Evolutionary conservation across 306 rosid genomes (phyloP), one percentile per base, ranked within the genome.

Genomic region (Carpinus viminea): DNA sequence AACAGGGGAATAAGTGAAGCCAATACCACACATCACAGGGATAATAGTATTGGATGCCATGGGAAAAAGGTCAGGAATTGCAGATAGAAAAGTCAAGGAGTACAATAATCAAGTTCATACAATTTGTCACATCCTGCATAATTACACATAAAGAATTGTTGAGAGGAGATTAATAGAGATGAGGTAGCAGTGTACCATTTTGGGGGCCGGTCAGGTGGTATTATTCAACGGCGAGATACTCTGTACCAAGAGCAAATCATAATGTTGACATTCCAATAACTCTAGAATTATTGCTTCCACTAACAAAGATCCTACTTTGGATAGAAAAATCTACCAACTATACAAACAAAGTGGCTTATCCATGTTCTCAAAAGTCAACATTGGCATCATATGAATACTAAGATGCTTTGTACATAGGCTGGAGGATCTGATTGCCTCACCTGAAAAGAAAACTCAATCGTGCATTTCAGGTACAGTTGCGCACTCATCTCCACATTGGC

Each of bases 251-350:
- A 74, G 43, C 43, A 57, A 72, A 72, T 71, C 74, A 72, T 17
- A 69, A 10, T 62, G 83, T 65, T 41, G 74, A 24, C 56, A 20
- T 8, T 64, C 74, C 16, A 45, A 55, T 61, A 54, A 72, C 70
- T 54, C 74, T 8, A 70, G n/a, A 55, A 83, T 74, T 48, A 83
- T 83, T 81, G 54, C 72, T 73, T 46, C 84, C 87, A 86, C 86
- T 86, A 41, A 46, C 21, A 21, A 70, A 76, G 73, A 84, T 84
- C 76, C 59, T 79, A 51, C n/a, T 84, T 79, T 13, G 70, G 73
- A 64, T 24, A 43, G 57, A 47, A 83, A 83, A 83, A 86, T 77
- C 83, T 51, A 34, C 45, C 16, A 48, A 65, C 45, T 18, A 46
- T 79, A 43, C n/a, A 62, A 41, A 61, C n/a, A 71, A 9, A 79